Base-by-base conservation (phyloP, 495 filamentous ascomycete genomes). In the Xeromyces bisporus region DNA sequence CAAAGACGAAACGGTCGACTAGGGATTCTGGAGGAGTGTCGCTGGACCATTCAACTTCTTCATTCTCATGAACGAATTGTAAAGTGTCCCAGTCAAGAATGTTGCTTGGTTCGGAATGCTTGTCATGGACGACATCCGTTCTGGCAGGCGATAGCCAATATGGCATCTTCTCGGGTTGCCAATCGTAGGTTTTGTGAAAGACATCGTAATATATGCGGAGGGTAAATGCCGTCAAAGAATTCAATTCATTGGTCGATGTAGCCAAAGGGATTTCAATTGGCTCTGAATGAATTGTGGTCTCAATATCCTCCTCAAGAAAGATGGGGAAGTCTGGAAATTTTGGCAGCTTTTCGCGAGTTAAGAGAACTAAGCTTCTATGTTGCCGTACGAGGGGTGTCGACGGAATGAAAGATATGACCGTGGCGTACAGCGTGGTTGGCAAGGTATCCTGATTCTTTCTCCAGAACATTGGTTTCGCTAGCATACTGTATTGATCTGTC, bases 141-240 rank as follows among this genome's bases (percentile, higher is more conserved):
- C 31, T 42, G 26, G 73, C 49, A 3, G 89, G 89, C 3, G 70
- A 78, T 24, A 96, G 50, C 66, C 86, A 94, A 51, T 93, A 97
- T 0, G 83, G 73, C 45, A 91, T 75, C 10, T 73, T 68, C 6
- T 66, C 56, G 0, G 57, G 30, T 17, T 75, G 61, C 0, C 62
- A 42, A 23, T 77, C 74, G 43, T 81, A 97, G 3, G 56, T 61
- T 50, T 97, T 97, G 39, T 80, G 83, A 50, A 93, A 97, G 0
- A 94, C 53, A 44, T 94, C 82, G n/a, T 69, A 57, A 43, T 86
- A 93, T 2, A 91, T 48, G 6, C 66, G 64, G 20, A 86, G 55
- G 0, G 81, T 92, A 41, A 91, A 87, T 1, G 45, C 44, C 12
- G 67, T 75, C 23, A 96, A 39, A 7, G 51, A 42, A 3, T 64